phyloP scores from a whole-genome alignment of 2,329 filamentous ascomycete genomes.

The Exophiala phaeomuriformis region DNA sequence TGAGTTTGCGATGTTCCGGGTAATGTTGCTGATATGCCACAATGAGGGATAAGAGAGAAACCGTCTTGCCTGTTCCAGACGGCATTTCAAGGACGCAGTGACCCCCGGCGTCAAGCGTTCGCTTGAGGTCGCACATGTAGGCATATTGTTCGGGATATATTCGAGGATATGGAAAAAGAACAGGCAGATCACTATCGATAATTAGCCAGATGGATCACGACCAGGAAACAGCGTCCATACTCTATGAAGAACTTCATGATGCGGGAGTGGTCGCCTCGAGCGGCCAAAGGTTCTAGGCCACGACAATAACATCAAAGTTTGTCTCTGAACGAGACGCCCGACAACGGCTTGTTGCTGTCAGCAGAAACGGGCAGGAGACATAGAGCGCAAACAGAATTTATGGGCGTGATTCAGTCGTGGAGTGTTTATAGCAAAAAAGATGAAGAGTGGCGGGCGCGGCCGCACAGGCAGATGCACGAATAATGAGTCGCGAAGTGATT shows the following conservation, averaged over 20 bases:
- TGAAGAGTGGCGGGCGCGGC: too few species aligned
- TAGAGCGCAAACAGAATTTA: too few species aligned
- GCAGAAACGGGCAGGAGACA: too few species aligned
- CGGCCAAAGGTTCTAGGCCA: conserved; percentile 1
- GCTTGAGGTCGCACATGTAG: conserved; percentile 79
- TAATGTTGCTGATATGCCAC: conserved; percentile 94
- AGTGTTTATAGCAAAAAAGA: too few species aligned
- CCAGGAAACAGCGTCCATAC: conserved; percentile 36
- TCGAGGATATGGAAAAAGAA: conserved; percentile 67
- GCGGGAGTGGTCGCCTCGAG: conserved; percentile 11
- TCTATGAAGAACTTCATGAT: conserved; percentile 76
- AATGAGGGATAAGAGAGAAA: conserved; percentile 89
- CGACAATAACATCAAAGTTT: neutral
- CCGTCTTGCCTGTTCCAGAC: conserved; percentile 95
- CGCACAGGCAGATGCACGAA: too few species aligned
- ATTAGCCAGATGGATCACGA: conserved; percentile 18
- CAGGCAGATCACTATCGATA: conserved; percentile 53
- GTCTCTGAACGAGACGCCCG: too few species aligned
- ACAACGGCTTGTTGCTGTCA: too few species aligned
- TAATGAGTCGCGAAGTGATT: too few species aligned
- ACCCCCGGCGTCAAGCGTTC: conserved; percentile 84
- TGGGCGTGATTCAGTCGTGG: too few species aligned
- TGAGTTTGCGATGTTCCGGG: conserved; percentile 87
- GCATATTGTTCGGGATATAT: conserved; percentile 70
- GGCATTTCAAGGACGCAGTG: conserved; percentile 99